Conservation (phyloP, 73 alveolate genomes). For the Paramecium pentaurelia region DNA sequence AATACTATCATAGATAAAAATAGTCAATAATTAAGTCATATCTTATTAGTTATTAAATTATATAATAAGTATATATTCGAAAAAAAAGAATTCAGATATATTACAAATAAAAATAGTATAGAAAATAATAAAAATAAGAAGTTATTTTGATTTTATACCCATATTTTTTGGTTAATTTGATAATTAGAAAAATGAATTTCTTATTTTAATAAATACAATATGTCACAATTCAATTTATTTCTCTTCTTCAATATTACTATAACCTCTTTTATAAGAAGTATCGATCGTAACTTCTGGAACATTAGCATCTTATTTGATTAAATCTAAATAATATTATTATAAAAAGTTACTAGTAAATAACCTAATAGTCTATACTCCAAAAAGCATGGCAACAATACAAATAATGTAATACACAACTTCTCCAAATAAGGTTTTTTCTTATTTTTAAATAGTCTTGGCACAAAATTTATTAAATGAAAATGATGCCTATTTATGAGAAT, state of each 20-base stretch:
- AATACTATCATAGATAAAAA: background rate
- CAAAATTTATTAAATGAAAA: background rate
- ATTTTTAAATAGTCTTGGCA: background rate
- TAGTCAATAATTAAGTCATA: too few relatives aligned
- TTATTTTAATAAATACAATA: background rate
- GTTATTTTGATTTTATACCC: too few relatives aligned
- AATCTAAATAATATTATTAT: background rate
- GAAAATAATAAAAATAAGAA: too few relatives aligned
- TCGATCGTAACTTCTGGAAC: background rate
- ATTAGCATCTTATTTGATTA: background rate
- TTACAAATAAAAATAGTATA: too few relatives aligned
- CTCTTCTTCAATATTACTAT: background rate
- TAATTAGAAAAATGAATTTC: too few relatives aligned
- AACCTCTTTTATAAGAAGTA: background rate
- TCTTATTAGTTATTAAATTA: too few relatives aligned
- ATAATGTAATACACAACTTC: background rate
- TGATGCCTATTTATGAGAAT: background rate
- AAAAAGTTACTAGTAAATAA: background rate
- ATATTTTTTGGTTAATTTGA: too few relatives aligned
- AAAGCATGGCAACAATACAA: constrained; percentile 7
- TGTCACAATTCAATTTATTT: background rate
- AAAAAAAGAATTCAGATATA: too few relatives aligned
- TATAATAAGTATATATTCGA: too few relatives aligned
- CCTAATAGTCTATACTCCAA: background rate
- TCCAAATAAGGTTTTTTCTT: background rate